Evolutionary conservation across 2,329 filamentous ascomycete genomes (phyloP).

Genomic region (Sporothrix sp.): DNA sequence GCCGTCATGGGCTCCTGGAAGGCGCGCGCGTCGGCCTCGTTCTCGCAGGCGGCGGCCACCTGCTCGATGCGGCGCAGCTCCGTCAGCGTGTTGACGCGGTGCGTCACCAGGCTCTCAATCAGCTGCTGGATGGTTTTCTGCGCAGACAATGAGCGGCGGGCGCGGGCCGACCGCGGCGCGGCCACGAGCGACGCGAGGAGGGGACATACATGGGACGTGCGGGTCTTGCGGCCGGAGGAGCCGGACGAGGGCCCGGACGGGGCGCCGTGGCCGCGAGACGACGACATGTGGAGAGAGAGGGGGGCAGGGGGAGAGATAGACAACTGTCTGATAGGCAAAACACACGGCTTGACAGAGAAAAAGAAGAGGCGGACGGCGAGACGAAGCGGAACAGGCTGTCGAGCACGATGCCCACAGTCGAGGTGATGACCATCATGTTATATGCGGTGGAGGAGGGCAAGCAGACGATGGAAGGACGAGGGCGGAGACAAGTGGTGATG

Average conservation of each 20-base stretch:
- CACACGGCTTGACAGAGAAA: too few relatives aligned
- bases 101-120: conserved; percentile 53
- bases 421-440: neutral
- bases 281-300: neutral
- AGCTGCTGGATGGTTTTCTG: conserved; percentile 38
- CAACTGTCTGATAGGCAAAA: too few relatives aligned
- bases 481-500: too few relatives aligned
- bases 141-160: neutral
- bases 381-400: neutral
- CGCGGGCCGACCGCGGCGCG: neutral
- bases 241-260: neutral
- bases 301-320: neutral
- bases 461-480: neutral
- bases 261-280: neutral
- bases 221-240: neutral
- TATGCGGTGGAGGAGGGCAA: neutral
- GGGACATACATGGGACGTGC: neutral
- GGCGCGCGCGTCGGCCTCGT: conserved; percentile 47
- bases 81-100: conserved; percentile 63
- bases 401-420: neutral
- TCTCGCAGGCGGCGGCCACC: conserved; percentile 47
- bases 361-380: neutral
- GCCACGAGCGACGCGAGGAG: too few relatives aligned
- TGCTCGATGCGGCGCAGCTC: conserved; percentile 64
- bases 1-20: conserved; percentile 56